Evolutionary conservation across 1,139 yeast genomes (phyloP).

Genomic region (Lodderomyces jiufengensis): DNA sequence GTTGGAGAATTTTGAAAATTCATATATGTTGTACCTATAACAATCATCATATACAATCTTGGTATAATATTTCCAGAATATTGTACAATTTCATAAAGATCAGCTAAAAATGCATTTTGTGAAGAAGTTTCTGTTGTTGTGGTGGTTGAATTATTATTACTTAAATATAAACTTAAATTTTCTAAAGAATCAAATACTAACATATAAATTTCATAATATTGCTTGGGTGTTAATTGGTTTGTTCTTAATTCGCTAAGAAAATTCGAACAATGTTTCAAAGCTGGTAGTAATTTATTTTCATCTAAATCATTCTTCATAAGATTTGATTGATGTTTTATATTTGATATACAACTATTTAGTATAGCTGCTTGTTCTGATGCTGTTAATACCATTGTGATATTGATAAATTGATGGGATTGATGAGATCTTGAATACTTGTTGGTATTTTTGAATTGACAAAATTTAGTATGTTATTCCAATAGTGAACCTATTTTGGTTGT

Average conservation of each 20-base stretch:
- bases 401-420: too few relatives aligned
- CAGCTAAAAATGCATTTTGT: slow-evolving; percentile 70
- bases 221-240: slow-evolving; percentile 76
- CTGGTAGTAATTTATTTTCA: slow-evolving; percentile 73
- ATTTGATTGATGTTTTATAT: slow-evolving; percentile 67
- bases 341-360: slow-evolving; percentile 50
- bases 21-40: slow-evolving; percentile 90
- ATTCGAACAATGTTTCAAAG: slow-evolving; percentile 82
- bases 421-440: too few relatives aligned
- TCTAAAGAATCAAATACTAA: slow-evolving; percentile 82
- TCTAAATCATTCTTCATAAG: slow-evolving; percentile 78
- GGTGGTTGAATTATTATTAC: slow-evolving; percentile 56
- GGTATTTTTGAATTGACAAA: too few relatives aligned
- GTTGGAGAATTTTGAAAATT: slow-evolving; percentile 74
- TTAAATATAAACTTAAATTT: slow-evolving; percentile 58
- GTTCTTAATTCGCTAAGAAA: slow-evolving; percentile 81
- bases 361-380: slow-evolving; percentile 13
- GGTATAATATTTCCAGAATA: slow-evolving; percentile 94
- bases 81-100: slow-evolving; percentile 89
- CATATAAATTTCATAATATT: slow-evolving; percentile 89
- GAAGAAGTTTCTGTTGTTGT: not conserved
- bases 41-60: slow-evolving; percentile 87
- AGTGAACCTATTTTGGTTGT: too few relatives aligned
- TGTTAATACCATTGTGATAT: slow-evolving; percentile 10
- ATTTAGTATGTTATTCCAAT: too few relatives aligned